These are phyloP conservation scores for Rhizophagus clarus DNA, from an alignment of 192 early-diverging fungal genomes.

Conservation along the genomic window DNA sequence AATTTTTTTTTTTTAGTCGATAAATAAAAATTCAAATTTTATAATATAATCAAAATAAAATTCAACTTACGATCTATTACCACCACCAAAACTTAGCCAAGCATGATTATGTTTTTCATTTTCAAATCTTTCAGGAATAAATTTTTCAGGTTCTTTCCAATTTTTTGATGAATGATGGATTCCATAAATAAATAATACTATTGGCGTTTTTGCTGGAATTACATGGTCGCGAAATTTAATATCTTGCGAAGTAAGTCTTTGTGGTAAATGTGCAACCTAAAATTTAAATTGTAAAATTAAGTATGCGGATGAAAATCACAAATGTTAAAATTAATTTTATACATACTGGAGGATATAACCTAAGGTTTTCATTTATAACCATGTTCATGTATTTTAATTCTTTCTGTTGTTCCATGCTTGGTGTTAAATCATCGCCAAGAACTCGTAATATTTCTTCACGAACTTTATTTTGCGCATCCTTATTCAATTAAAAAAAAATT, in stretches of 20 bases:
- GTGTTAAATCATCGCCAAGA: background rate
- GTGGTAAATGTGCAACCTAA: background rate
- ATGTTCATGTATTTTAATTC: background rate
- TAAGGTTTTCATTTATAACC: background rate
- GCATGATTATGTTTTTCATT: background rate
- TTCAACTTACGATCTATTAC: background rate
- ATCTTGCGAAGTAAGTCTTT: background rate
- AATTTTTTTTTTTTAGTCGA: background rate
- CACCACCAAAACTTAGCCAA: conserved; percentile 3
- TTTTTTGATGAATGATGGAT: background rate
- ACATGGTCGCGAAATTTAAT: background rate
- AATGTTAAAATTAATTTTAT: background rate
- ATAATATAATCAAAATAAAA: background rate
- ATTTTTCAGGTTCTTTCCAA: background rate
- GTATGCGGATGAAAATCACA: too few relatives aligned
- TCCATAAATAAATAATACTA: background rate
- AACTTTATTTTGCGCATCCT: background rate
- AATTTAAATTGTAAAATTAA: background rate
- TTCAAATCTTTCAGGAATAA: background rate
- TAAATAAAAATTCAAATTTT: background rate
- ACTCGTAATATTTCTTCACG: background rate
- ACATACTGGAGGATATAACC: conserved; percentile 8
- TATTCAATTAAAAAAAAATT: background rate
- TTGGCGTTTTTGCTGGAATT: background rate
- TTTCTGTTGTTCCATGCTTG: background rate